Percentiles rank a stretch among this genome's conserved stretches.
These are phyloP conservation scores for Bertia moriformis DNA, from an alignment of 2,329 filamentous ascomycete genomes.

Conservation along the genomic window DNA sequence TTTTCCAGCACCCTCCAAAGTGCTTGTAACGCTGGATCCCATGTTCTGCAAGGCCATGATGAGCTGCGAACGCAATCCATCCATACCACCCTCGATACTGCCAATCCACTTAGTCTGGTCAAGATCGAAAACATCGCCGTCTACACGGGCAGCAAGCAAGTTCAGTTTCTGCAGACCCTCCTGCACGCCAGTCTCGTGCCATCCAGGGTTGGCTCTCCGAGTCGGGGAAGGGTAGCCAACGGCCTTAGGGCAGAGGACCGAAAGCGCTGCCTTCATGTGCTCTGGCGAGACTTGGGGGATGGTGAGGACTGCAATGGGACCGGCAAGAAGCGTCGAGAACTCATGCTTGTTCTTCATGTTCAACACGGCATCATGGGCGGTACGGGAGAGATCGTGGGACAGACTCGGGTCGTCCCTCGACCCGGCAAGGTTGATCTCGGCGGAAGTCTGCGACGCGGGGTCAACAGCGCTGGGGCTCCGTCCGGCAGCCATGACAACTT, in stretches of 20 bases:
- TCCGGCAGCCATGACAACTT: constrained; percentile 15
- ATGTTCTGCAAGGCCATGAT: constrained; percentile 68
- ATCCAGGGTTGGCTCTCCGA: constrained; percentile 62
- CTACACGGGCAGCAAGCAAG: constrained; percentile 72
- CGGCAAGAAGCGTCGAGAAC: constrained; percentile 64
- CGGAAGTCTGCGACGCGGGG: neutral
- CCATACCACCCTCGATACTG: constrained; percentile 66
- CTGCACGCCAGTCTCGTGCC: constrained; percentile 68
- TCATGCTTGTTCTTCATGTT: constrained; percentile 17
- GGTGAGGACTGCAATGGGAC: constrained; percentile 65
- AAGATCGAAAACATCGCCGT: constrained; percentile 70
- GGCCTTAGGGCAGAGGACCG: constrained; percentile 58
- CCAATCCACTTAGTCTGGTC: constrained; percentile 53
- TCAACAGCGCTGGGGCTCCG: constrained; percentile 11
- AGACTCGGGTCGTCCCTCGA: constrained; percentile 20
- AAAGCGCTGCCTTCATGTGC: constrained; percentile 69
- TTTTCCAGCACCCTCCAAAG: constrained; percentile 68
- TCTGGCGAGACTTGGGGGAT: constrained; percentile 73
- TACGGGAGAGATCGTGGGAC: constrained; percentile 36
- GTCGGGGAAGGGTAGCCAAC: constrained; percentile 66
- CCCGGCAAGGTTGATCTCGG: neutral
- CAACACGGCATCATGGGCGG: constrained; percentile 33
- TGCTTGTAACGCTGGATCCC: constrained; percentile 61
- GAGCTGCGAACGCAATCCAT: constrained; percentile 68
- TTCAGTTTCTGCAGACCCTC: constrained; percentile 73